Evolutionary conservation across 441 rosid genomes (phyloP).

Genomic region (Adansonia grandidieri): DNA sequence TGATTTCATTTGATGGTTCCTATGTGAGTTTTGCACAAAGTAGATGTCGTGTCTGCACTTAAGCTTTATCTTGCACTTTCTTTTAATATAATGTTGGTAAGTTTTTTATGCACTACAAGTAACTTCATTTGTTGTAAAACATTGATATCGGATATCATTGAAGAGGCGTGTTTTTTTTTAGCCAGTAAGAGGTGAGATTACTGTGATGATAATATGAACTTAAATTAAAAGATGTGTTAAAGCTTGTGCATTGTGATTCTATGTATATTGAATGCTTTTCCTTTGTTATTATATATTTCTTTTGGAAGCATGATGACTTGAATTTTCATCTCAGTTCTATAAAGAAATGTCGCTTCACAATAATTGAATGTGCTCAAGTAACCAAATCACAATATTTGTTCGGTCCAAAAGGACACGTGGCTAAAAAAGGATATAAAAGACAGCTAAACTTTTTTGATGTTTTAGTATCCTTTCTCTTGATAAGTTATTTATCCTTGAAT

Average conservation of each 20-base stretch:
- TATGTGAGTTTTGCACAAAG: slow-evolving; percentile 6
- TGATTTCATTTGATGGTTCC: slow-evolving; percentile 9
- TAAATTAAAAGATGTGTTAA: not conserved
- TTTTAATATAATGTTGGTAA: not conserved
- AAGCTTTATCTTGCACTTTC: slow-evolving; percentile 2
- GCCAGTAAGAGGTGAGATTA: slow-evolving; percentile 9
- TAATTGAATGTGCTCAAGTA: not conserved
- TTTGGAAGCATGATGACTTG: not conserved
- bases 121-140: slow-evolving; percentile 17
- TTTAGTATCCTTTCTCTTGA: not conserved
- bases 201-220: slow-evolving; percentile 8
- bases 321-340: not conserved
- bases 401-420: not conserved
- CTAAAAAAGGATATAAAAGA: not conserved
- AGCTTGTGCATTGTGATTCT: not conserved
- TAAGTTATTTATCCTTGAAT: slow-evolving; percentile 6
- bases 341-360: not conserved
- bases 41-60: not conserved
- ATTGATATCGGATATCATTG: not conserved
- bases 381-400: not conserved
- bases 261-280: slow-evolving; percentile 10
- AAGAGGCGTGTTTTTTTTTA: not conserved
- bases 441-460: not conserved
- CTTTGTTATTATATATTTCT: slow-evolving; percentile 14
- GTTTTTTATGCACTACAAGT: not conserved